Conservation (phyloP, 108 stramenopile genomes). For the Cyclotella baltica region DNA sequence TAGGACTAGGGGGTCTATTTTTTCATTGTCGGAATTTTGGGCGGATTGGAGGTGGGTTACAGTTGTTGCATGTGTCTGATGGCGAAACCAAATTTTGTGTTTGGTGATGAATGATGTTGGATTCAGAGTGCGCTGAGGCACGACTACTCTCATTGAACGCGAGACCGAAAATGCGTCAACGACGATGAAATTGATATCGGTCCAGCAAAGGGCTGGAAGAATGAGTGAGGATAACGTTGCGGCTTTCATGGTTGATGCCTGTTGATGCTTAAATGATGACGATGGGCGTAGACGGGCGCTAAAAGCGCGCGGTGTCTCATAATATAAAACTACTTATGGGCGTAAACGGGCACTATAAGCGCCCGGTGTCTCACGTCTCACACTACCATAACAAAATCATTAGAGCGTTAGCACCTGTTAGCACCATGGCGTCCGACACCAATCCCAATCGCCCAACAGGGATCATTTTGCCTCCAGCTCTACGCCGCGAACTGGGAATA, state of each 20-base stretch:
- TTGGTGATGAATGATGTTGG: not conserved
- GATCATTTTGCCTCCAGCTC: conserved; percentile 37
- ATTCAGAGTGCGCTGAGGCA: not conserved
- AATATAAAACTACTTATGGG: too few species aligned
- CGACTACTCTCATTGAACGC: not conserved
- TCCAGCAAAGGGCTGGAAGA: not conserved
- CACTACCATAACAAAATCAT: too few species aligned
- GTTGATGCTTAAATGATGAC: not conserved
- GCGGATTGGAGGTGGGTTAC: not conserved
- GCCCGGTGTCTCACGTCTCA: too few species aligned
- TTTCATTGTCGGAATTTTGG: not conserved
- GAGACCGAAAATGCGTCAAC: not conserved
- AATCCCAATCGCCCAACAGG: too few species aligned
- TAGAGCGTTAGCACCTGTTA: too few species aligned
- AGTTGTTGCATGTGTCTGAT: not conserved
- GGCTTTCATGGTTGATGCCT: conserved; percentile 5
- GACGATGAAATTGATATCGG: not conserved
- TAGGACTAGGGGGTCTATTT: conserved; percentile 45
- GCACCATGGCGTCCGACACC: too few species aligned
- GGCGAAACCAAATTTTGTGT: not conserved
- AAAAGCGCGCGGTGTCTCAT: too few species aligned
- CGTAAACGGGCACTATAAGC: too few species aligned
- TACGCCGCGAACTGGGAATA: conserved; percentile 39
- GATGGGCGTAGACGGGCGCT: not conserved
- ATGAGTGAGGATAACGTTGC: not conserved